These are phyloP conservation scores for Dioscorea cayenensis DNA, from an alignment of 116 monocot genomes.

Conservation along the genomic window DNA sequence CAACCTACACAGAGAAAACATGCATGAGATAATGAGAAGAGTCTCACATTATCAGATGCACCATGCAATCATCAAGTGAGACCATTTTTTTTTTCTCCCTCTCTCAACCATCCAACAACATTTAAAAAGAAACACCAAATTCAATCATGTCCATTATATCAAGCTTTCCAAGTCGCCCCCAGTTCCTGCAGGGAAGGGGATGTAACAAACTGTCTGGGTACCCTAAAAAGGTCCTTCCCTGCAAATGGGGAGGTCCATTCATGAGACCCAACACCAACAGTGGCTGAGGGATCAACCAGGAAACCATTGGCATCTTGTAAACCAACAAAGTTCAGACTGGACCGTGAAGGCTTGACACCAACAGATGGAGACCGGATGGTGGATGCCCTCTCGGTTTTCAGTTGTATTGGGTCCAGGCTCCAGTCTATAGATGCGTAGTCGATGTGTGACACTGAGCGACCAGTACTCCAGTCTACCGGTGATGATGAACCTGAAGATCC, in stretches of 20 bases:
- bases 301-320: conserved; percentile 6
- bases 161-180: background rate
- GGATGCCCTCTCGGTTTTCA: conserved; percentile 16
- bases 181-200: conserved; percentile 24
- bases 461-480: conserved; percentile 45
- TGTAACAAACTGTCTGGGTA: conserved; percentile 46
- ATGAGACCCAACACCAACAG: conserved; percentile 9
- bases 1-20: too few species aligned
- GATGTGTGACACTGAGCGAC: conserved; percentile 23
- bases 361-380: conserved; percentile 42
- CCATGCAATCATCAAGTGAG: background rate
- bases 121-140: background rate
- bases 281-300: conserved; percentile 1
- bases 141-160: background rate
- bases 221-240: conserved; percentile 52
- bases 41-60: background rate
- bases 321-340: conserved; percentile 1
- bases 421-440: conserved; percentile 88
- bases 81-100: background rate
- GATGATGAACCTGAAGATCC: conserved; percentile 26
- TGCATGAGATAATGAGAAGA: background rate
- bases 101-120: background rate
- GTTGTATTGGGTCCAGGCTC: conserved; percentile 49
- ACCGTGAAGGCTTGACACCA: conserved; percentile 17
- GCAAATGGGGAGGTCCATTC: conserved; percentile 57